Conservation (phyloP, 768 basidiomycete genomes). For the Hortiboletus flavorubellus region DNA sequence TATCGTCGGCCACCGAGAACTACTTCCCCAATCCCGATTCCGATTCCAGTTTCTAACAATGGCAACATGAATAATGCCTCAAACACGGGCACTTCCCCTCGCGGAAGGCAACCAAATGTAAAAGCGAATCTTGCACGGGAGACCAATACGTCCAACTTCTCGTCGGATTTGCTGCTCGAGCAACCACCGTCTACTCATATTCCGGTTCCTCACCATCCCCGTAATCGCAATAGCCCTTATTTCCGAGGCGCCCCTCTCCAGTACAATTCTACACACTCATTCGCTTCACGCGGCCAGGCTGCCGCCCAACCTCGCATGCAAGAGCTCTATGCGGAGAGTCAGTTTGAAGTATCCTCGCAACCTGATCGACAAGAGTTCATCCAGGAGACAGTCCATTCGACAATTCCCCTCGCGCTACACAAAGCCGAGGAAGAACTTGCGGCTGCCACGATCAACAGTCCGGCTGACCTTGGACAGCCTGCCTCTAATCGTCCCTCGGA, state of each 20-base stretch:
- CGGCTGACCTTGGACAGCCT: constrained; percentile 21
- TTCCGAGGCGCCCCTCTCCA: constrained; percentile 35
- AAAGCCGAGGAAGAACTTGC: constrained; percentile 33
- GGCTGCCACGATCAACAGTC: constrained; percentile 8
- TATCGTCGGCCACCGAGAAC: constrained; percentile 40
- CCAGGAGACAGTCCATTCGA: constrained; percentile 58
- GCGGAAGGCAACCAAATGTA: constrained; percentile 32
- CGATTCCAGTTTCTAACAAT: constrained; percentile 38
- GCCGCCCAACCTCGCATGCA: constrained; percentile 41
- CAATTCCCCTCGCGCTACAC: constrained; percentile 54
- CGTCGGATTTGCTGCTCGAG: constrained; percentile 38
- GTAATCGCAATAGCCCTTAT: constrained; percentile 32
- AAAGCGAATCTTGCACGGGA: constrained; percentile 27
- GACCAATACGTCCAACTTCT: constrained; percentile 31
- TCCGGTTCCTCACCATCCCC: constrained; percentile 33
- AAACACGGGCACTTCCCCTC: constrained; percentile 35
- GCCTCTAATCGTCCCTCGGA: constrained; percentile 21
- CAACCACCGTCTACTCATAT: constrained; percentile 45
- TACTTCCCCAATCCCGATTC: constrained; percentile 50
- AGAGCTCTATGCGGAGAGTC: constrained; percentile 41
- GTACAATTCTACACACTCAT: constrained; percentile 45
- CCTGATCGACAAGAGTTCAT: constrained; percentile 40
- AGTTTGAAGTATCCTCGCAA: constrained; percentile 29
- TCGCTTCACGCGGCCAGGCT: constrained; percentile 34
- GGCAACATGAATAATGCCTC: constrained; percentile 35